phyloP scores from a whole-genome alignment of 208 protist genomes.

The Acanthamoeba culbertsoni region DNA sequence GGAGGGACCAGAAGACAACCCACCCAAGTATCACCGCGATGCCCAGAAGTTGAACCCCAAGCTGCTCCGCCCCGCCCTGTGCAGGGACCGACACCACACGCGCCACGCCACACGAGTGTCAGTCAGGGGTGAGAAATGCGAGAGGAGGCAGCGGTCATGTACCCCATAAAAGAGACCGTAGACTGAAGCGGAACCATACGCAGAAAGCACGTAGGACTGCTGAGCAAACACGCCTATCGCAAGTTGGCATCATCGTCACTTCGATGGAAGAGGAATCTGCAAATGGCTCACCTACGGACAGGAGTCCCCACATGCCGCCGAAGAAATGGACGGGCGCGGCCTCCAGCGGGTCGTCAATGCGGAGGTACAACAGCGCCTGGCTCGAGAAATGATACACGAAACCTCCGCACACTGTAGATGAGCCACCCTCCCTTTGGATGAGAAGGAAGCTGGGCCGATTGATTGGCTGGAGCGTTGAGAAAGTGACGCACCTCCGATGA shows the following conservation, averaged over 20 bases:
- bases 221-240: not conserved
- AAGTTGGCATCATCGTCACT: not conserved
- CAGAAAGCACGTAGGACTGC: not conserved
- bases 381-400: not conserved
- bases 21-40: not conserved
- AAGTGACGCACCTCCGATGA: constrained; percentile 31
- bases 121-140: not conserved
- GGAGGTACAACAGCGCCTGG: not conserved
- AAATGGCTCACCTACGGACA: not conserved
- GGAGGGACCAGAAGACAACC: not conserved
- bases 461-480: too few relatives aligned
- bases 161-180: constrained; percentile 32
- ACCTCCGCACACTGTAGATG: not conserved
- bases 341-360: constrained; percentile 40
- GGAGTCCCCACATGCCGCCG: constrained; percentile 17
- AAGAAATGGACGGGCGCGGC: constrained; percentile 38
- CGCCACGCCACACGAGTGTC: not conserved
- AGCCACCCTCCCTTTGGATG: too few relatives aligned
- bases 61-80: constrained; percentile 25
- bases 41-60: constrained; percentile 35
- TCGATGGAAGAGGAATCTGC: too few relatives aligned
- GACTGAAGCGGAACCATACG: not conserved
- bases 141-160: too few relatives aligned
- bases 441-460: too few relatives aligned
- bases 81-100: not conserved